Percentiles rank a stretch among this genome's conserved stretches.
Evolutionary conservation across 148 eudicot species (phyloP).

Genomic region (Simmondsia chinensis): DNA sequence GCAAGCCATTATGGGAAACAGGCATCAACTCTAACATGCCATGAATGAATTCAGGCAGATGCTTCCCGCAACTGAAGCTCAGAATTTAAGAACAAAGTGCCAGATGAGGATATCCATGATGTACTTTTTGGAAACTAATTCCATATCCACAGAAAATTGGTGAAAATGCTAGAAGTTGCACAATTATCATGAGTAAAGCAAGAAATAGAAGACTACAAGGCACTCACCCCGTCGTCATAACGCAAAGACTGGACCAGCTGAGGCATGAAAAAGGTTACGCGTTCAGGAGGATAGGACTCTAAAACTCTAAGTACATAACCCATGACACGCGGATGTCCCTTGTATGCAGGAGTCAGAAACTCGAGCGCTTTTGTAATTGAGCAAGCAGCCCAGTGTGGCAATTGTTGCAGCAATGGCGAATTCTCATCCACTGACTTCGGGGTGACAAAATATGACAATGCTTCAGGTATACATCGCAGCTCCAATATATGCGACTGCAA

Average conservation of each 20-base stretch:
- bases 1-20: too few relatives aligned
- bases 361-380: constrained; percentile 93
- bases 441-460: constrained; percentile 83
- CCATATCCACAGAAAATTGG: too few relatives aligned
- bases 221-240: constrained; percentile 84
- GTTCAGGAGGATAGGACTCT: constrained; percentile 91
- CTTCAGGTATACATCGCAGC: constrained; percentile 85
- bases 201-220: background rate
- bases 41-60: too few relatives aligned
- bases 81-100: too few relatives aligned
- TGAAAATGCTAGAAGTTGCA: too few relatives aligned
- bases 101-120: too few relatives aligned
- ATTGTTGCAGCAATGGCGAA: constrained; percentile 79
- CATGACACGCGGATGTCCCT: constrained; percentile 97
- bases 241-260: constrained; percentile 92
- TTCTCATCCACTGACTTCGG: constrained; percentile 95
- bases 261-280: constrained; percentile 99
- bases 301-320: constrained; percentile 89
- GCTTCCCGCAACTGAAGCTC: too few relatives aligned
- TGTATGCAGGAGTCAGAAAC: constrained; percentile 79
- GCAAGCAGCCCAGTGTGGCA: constrained; percentile 99
- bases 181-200: constrained; percentile 18
- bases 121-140: too few relatives aligned
- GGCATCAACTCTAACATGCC: too few relatives aligned
- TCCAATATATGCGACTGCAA: constrained; percentile 85